These are phyloP conservation scores for Phytophthora lateralis DNA, from an alignment of 352 stramenopile species.

Conservation along the genomic window DNA sequence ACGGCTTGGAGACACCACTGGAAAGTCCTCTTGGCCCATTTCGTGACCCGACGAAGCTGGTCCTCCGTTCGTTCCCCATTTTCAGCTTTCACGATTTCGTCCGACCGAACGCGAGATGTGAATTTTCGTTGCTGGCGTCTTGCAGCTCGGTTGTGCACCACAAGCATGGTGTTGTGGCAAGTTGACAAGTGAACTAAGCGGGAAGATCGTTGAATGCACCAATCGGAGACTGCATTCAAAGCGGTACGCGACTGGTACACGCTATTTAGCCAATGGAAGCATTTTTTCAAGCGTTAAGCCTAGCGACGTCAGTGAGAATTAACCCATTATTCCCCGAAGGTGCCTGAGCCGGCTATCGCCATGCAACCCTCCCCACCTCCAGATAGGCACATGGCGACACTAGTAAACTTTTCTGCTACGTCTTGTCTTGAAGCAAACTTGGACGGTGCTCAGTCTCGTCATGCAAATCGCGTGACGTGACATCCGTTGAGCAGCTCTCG, in stretches of 20 bases:
- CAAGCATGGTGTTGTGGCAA: not conserved
- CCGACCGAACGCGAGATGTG: not conserved
- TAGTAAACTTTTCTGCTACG: too few relatives aligned
- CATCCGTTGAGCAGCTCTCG: too few relatives aligned
- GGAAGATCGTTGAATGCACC: too few relatives aligned
- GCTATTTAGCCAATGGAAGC: not conserved
- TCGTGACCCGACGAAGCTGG: not conserved
- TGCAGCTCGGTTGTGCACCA: not conserved
- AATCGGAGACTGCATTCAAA: not conserved
- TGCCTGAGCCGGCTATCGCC: too few relatives aligned
- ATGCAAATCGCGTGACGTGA: too few relatives aligned
- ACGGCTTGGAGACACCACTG: not conserved
- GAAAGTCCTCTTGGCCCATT: not conserved
- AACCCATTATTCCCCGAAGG: too few relatives aligned
- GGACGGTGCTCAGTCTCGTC: too few relatives aligned
- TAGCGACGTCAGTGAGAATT: too few relatives aligned
- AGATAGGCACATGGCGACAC: too few relatives aligned
- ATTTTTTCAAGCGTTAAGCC: too few relatives aligned
- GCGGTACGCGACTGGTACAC: not conserved
- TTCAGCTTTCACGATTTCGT: not conserved
- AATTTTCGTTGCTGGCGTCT: not conserved
- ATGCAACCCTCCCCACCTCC: too few relatives aligned
- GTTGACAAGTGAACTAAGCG: not conserved
- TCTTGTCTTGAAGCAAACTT: too few relatives aligned
- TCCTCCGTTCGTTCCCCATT: not conserved